These are phyloP conservation scores for Flaveria sonorensis DNA, from an alignment of 129 eudicot genomes.

Conservation along the genomic window DNA sequence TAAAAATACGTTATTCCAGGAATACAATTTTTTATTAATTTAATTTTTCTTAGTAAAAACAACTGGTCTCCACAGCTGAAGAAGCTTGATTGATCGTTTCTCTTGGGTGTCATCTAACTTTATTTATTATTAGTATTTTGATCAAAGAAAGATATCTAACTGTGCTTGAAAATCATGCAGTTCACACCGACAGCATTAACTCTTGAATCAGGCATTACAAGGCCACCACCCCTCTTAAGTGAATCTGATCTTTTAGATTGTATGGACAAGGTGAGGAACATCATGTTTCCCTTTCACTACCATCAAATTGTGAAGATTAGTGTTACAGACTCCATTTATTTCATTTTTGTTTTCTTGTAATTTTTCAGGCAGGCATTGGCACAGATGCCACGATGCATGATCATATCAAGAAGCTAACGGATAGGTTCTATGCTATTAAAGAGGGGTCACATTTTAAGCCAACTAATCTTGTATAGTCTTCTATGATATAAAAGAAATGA, in stretches of 20 bases:
- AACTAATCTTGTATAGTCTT: constrained; percentile 70
- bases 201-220: constrained; percentile 86
- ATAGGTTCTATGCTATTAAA: constrained; percentile 95
- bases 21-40: neutral
- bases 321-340: neutral
- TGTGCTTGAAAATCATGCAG: constrained; percentile 48
- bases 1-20: neutral
- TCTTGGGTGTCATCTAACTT: constrained; percentile 20
- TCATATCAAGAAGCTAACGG: constrained; percentile 93
- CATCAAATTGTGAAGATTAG: neutral
- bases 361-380: constrained; percentile 83
- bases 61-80: constrained; percentile 1
- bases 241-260: constrained; percentile 91
- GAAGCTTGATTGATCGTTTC: constrained; percentile 5
- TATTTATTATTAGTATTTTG: neutral
- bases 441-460: constrained; percentile 84
- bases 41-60: neutral
- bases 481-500: constrained; percentile 15
- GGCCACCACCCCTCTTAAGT: constrained; percentile 96
- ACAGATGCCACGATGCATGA: constrained; percentile 99
- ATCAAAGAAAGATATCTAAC: constrained; percentile 19
- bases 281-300: neutral
- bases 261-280: constrained; percentile 80
- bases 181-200: constrained; percentile 82
- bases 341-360: neutral